Percentiles rank a stretch among this genome's conserved stretches.
These are phyloP conservation scores for Bretschneidera sinensis DNA, from an alignment of 345 rosid species.

Conservation along the genomic window DNA sequence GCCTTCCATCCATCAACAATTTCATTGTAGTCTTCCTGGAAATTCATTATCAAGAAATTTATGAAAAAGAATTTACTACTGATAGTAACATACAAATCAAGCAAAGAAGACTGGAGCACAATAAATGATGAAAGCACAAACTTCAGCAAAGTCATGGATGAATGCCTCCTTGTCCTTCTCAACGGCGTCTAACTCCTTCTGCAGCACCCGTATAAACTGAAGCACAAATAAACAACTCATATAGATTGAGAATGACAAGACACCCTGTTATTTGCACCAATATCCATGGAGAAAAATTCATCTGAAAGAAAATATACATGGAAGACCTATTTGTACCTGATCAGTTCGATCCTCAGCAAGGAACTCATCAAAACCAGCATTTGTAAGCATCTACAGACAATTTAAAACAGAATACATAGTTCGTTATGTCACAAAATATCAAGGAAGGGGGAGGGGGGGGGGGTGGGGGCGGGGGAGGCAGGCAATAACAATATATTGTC, in stretches of 20 bases:
- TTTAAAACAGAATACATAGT: constrained; percentile 1
- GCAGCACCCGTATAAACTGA: constrained; percentile 76
- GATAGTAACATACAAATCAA: neutral
- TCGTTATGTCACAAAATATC: neutral
- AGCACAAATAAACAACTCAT: constrained; percentile 11
- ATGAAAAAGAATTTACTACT: neutral
- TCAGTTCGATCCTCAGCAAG: constrained; percentile 77
- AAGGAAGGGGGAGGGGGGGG: neutral
- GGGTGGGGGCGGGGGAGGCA: too few relatives aligned
- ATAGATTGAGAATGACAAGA: neutral
- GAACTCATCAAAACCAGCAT: constrained; percentile 81
- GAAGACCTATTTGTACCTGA: constrained; percentile 44
- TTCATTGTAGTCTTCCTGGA: constrained; percentile 72
- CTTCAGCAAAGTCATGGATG: constrained; percentile 73
- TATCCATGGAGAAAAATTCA: too few relatives aligned
- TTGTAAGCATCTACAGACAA: constrained; percentile 58
- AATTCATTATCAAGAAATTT: constrained; percentile 2
- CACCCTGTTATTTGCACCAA: neutral
- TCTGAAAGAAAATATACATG: neutral
- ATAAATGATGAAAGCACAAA: constrained; percentile 17
- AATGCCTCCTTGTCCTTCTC: constrained; percentile 77
- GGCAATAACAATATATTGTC: constrained; percentile 3
- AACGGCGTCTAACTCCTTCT: constrained; percentile 51
- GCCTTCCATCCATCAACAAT: constrained; percentile 79
- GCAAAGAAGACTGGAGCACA: neutral